phyloP scores from a whole-genome alignment of 441 rosid species.

The Raphanus hybrid region DNA sequence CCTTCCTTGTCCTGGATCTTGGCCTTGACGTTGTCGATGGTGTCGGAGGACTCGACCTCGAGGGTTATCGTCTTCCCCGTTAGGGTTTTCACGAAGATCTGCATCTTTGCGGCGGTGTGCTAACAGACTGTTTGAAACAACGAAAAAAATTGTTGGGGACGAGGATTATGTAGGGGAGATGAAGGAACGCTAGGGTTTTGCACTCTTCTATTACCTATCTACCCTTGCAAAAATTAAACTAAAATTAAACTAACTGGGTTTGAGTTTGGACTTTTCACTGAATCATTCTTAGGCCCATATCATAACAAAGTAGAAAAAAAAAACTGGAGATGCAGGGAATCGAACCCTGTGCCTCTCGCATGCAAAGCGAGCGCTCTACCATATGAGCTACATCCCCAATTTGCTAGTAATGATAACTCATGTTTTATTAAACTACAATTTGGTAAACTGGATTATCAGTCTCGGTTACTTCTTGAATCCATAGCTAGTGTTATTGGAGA shows the following conservation, averaged over 20 bases:
- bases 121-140: not conserved
- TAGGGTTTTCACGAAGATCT: constrained; percentile 93
- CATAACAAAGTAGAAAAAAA: not conserved
- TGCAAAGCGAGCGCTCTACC: constrained; percentile 96
- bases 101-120: constrained; percentile 50
- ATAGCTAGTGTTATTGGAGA: not conserved
- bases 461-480: not conserved
- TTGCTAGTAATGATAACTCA: too few species aligned
- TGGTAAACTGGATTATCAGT: not conserved
- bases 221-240: not conserved
- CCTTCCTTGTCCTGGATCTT: constrained; percentile 98
- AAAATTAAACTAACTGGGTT: not conserved
- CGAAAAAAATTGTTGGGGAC: too few species aligned
- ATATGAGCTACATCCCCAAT: constrained; percentile 96
- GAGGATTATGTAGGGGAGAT: not conserved
- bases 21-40: constrained; percentile 86
- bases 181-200: constrained; percentile 23
- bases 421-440: too few species aligned
- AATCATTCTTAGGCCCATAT: not conserved
- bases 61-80: constrained; percentile 90
- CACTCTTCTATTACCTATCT: constrained; percentile 10
- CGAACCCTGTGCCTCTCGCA: constrained; percentile 98
- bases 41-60: constrained; percentile 86
- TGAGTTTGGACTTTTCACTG: not conserved
- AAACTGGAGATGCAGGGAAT: constrained; percentile 72